A percentile compares a stretch with the other conserved stretches of the same genome.
Evolutionary conservation across 2,329 filamentous ascomycete genomes (phyloP).

Genomic region (Zasmidium citrigriseum): DNA sequence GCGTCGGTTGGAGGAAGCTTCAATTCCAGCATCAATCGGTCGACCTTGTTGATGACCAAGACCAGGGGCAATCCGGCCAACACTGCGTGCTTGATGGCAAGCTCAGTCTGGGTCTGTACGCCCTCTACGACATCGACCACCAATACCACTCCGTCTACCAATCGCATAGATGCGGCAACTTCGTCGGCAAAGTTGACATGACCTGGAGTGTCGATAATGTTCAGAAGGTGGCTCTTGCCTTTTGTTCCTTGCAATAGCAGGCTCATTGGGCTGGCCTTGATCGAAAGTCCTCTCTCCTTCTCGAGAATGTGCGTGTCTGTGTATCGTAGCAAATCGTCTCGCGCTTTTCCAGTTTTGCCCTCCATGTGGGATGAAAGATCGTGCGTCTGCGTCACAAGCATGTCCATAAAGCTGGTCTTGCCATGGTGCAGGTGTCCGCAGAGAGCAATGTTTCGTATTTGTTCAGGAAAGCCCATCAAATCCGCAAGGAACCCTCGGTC

Average conservation of each 20-base stretch:
- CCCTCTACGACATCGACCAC: conserved; percentile 97
- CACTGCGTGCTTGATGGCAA: conserved; percentile 94
- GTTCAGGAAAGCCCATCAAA: conserved; percentile 92
- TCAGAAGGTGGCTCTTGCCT: conserved; percentile 92
- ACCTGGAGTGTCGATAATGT: conserved; percentile 92
- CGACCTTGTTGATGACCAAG: conserved; percentile 95
- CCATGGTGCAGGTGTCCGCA: conserved; percentile 95
- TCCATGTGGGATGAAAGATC: conserved; percentile 78
- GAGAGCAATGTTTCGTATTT: conserved; percentile 88
- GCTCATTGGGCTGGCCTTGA: conserved; percentile 94
- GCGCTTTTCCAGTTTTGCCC: conserved; percentile 75
- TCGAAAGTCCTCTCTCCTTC: conserved; percentile 83
- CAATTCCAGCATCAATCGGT: conserved; percentile 88
- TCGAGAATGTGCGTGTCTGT: conserved; percentile 91
- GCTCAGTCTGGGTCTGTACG: conserved; percentile 97
- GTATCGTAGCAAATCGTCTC: conserved; percentile 89
- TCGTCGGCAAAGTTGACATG: conserved; percentile 99
- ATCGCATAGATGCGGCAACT: conserved; percentile 80
- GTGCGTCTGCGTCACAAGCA: conserved; percentile 94
- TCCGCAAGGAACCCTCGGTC: conserved; percentile 92
- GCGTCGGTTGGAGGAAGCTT: conserved; percentile 93
- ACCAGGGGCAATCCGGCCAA: conserved; percentile 86
- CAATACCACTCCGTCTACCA: conserved; percentile 89
- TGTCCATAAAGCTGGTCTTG: conserved; percentile 98
- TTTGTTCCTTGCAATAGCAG: conserved; percentile 83